A percentile compares a stretch with the other conserved stretches of the same genome.
Evolutionary conservation across 805 yeast genomes (phyloP).

Genomic region (Monosporozyma aquatica): DNA sequence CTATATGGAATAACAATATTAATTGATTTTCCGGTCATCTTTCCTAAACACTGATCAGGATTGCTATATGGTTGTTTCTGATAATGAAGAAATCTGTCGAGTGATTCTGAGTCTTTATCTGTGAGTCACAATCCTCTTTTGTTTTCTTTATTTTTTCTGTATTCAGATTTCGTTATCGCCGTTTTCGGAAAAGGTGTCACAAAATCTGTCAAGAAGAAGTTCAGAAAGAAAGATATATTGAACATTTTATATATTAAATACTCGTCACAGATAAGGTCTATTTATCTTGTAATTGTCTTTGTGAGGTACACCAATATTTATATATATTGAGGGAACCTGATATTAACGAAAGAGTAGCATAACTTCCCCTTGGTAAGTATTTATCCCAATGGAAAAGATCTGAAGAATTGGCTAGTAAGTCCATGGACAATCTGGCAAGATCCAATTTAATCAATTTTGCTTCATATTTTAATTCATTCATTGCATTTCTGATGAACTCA

Average conservation of each 20-base stretch:
- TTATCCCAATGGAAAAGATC: constrained; percentile 30
- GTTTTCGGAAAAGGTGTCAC: too few species aligned
- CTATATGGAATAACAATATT: constrained; percentile 26
- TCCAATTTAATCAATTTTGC: constrained; percentile 26
- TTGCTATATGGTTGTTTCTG: too few species aligned
- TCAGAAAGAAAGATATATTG: not conserved
- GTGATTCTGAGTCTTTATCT: too few species aligned
- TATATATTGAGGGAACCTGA: constrained; percentile 24
- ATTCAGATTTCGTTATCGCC: too few species aligned
- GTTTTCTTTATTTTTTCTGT: too few species aligned
- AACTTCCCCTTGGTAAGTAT: constrained; percentile 27
- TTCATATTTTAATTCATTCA: constrained; percentile 25
- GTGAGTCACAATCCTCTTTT: too few species aligned
- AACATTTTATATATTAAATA: too few species aligned
- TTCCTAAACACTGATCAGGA: too few species aligned
- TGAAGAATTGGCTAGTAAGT: constrained; percentile 39
- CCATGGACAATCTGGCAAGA: constrained; percentile 35
- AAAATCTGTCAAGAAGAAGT: not conserved
- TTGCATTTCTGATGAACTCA: not conserved
- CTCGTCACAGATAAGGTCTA: too few species aligned
- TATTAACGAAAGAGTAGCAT: constrained; percentile 21
- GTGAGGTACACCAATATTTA: constrained; percentile 23
- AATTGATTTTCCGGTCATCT: not conserved
- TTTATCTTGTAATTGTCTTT: not conserved
- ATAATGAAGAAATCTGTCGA: too few species aligned